Base-by-base conservation (phyloP, 2,329 filamentous ascomycete species). In the Nothophoma quercina region DNA sequence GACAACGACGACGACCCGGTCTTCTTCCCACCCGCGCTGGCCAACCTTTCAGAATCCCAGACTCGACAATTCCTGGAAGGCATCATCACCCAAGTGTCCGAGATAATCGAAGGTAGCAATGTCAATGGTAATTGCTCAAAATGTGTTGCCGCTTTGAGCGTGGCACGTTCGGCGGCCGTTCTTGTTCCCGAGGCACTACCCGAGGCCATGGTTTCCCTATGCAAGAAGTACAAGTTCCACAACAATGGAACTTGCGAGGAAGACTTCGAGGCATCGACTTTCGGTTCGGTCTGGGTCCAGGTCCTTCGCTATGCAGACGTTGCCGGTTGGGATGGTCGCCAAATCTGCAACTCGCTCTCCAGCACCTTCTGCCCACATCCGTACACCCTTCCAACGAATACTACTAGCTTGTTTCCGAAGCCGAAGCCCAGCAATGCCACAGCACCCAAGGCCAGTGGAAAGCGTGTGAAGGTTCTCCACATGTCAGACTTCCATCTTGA, bases 401-500 rank as follows among this genome's bases (percentile, higher is more conserved):
- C 19, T 6, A 39, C 34, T 39, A 21, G 26, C 4, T 15, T 47
- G n/a, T 47, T 47, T 25, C 34, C 43, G 5, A 39, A 32, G 12
- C 43, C 43, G 13, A 47, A 47, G 26, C 43, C 43, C 4, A 22
- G 10, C n/a, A 47, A 47, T 16, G 43, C 43, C 21, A 47, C 34
- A n/a, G 43, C 23, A 4, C 43, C 43, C 1, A 39, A 39, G 15
- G 34, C 33, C 8, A 47, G 34, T 26, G 43, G 43, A 7, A 32
- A 39, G 34, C 33, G 43, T 23, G 43, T 39, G 19, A 47, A 47
- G 26, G 43, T 47, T 2, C 43, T 47, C 9, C 43, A 47, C 19
- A 47, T 47, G 43, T 38, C 33, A n/a, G 43, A 47, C 18, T 47
- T 47, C 19, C 43, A 47, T 15, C 43, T 47, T n/a, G 43, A 47